Evolutionary conservation across 2,329 filamentous ascomycete species (phyloP), one percentile per base, ranked within the genome.

Genomic region (Botryosphaeria dothidea): DNA sequence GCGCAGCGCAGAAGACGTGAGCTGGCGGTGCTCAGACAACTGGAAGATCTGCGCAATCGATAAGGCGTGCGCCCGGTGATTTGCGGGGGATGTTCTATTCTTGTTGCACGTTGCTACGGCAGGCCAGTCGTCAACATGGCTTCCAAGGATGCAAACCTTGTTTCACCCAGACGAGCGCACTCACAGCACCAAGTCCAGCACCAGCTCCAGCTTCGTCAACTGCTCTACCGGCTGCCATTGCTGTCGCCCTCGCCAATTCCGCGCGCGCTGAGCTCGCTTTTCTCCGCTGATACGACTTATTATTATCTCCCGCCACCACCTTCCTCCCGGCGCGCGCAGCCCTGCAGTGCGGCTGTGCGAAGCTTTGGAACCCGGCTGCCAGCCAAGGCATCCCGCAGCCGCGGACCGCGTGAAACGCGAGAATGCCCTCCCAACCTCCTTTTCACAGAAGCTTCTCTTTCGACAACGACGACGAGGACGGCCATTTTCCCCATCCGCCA

Each of bases 371-470:
- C 58, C 58, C 58, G 45, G 58, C 58, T 51, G 60, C 48, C 48
- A 54, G 62, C 62, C 62, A 64, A 64, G 62, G 62, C 62, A 64
- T 25, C 62, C 62, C 62, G 38, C 51, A 48, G 45, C 57, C 31
- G 41, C 52, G 54, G 36, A 58, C 17, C 57, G 29, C 57, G 46
- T 64, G 62, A 64, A 64, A 64, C 49, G 29, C 43, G 49, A 64
- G 49, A 52, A 64, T 64, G 62, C 13, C 62, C 43, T 57, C 49
- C 19, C 62, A 64, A 57, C 49, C 62, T 54, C 62, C 62, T 57
- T 64, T 57, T 31, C 51, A 7, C 27, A 46, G 51, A 21, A 49
- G 23, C 62, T 64, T 57, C 51, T 64, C 62, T 41, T 57, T 41
- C 51, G 62, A 64, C 34, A 46, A 36, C 36, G 62, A 48, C 62